Evolutionary conservation across 1,284 basidiomycete genomes (phyloP), one percentile per base, ranked within the genome.

Genomic region (Naganishia albida): DNA sequence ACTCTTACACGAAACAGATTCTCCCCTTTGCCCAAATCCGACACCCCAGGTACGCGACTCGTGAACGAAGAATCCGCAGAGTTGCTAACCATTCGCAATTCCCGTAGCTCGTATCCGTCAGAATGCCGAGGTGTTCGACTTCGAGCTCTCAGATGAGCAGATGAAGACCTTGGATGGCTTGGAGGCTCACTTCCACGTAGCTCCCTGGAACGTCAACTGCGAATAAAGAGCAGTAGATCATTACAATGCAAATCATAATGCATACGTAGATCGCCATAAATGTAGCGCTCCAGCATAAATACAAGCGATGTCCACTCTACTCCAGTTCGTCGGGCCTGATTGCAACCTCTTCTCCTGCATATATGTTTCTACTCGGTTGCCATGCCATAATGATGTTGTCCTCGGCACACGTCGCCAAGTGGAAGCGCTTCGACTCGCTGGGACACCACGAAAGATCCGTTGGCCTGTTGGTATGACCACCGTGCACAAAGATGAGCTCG

Each of bases 401-500:
- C 71, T 83, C 82, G 10, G 81, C 80, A 39, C 78, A 78, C 10
- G 77, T 81, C 2, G 77, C 76, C 28, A 81, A 69, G 54, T 77
- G 75, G 79, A 80, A 82, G 62, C 76, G 77, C 38, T 75, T 75
- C 59, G 72, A 76, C 30, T 76, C 75, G 62, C 67, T 72, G 2
- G 67, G 67, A 42, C 72, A 74, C 80, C 81, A 82, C 18, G 72
- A 74, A n/a, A 81, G 66, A 70, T 82, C 80, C 55, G 76, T 77
- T 43, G 78, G 75, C 66, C 79, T 75, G 39, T 77, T 70, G 8
- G 78, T 81, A 71, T 79, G 81, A 38, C 90, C 91, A 71, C 93
- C 93, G 72, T 96, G 93, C 52, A 95, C 85, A 76, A 97, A 97
- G 70, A 96, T 80, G 66, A 96, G 81, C 78, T 97, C 93, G 3